phyloP scores from a whole-genome alignment of 2,329 filamentous ascomycete species.

The Tolypocladium tundrense region DNA sequence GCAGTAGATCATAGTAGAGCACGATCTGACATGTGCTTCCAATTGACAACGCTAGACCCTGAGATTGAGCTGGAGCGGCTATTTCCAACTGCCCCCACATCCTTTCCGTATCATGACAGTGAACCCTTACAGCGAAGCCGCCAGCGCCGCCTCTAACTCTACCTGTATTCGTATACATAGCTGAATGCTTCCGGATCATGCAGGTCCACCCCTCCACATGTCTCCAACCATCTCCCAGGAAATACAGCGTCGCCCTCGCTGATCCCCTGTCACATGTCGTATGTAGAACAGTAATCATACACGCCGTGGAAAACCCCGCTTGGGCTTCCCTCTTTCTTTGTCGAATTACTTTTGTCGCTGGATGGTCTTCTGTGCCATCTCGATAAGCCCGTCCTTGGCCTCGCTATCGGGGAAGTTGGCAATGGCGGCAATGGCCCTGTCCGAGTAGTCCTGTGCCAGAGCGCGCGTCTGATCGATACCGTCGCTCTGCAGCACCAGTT shows the following conservation, averaged over 20 bases:
- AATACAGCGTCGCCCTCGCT: neutral
- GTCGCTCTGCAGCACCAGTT: slow-evolving; percentile 72
- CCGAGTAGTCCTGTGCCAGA: slow-evolving; percentile 81
- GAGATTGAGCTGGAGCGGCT: neutral
- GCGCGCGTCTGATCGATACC: slow-evolving; percentile 88
- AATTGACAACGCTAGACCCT: neutral
- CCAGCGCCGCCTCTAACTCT: neutral
- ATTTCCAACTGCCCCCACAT: neutral
- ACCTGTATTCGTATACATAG: neutral
- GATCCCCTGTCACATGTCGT: neutral
- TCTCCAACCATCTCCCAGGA: neutral
- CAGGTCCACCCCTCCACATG: neutral
- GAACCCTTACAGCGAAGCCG: neutral
- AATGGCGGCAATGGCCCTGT: slow-evolving; percentile 81
- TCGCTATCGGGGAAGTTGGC: slow-evolving; percentile 82
- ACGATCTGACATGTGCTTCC: no score
- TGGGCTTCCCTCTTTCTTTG: neutral
- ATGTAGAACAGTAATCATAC: slow-evolving; percentile 10
- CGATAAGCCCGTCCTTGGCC: slow-evolving; percentile 79
- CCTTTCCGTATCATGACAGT: neutral
- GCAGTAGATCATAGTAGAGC: neutral
- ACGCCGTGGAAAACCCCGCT: slow-evolving; percentile 2
- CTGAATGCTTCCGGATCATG: neutral
- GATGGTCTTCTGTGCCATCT: slow-evolving; percentile 91
- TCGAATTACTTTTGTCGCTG: slow-evolving; percentile 67